Evolutionary conservation across 768 basidiomycete genomes (phyloP).

Genomic region (Lactifluus volemus): DNA sequence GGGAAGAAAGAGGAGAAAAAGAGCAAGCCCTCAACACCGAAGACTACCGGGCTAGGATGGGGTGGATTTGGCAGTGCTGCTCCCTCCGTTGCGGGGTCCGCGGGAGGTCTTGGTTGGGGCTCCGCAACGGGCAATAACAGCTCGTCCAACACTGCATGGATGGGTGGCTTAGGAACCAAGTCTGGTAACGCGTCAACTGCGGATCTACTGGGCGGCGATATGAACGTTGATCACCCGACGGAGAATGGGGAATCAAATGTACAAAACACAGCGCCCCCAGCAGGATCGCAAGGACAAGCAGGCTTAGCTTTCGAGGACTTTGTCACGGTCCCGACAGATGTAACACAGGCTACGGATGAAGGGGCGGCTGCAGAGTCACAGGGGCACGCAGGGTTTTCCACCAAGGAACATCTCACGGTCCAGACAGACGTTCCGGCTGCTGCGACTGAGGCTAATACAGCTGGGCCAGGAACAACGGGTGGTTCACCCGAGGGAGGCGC

Average conservation of each 20-base stretch:
- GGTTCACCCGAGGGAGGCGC: conserved; percentile 8
- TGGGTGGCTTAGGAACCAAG: neutral
- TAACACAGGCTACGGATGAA: neutral
- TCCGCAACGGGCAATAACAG: conserved; percentile 12
- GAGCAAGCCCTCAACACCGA: neutral
- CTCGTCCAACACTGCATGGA: neutral
- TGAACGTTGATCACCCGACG: neutral
- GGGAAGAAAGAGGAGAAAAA: neutral
- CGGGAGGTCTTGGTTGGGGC: conserved; percentile 7
- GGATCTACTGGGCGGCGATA: conserved; percentile 1
- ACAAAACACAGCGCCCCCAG: neutral
- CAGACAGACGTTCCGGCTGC: neutral
- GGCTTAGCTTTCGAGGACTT: neutral
- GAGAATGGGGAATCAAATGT: neutral
- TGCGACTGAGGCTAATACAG: neutral
- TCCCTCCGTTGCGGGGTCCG: conserved; percentile 1
- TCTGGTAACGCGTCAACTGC: neutral
- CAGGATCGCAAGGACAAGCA: neutral
- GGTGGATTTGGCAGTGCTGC: neutral
- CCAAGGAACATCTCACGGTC: conserved; percentile 1
- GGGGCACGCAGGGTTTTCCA: neutral
- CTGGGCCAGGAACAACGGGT: neutral
- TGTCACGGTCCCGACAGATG: neutral
- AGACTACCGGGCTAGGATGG: neutral
- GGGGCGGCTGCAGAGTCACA: neutral